Evolutionary conservation across 1,284 basidiomycete species (phyloP).

Genomic region (Ganoderma lucidum): DNA sequence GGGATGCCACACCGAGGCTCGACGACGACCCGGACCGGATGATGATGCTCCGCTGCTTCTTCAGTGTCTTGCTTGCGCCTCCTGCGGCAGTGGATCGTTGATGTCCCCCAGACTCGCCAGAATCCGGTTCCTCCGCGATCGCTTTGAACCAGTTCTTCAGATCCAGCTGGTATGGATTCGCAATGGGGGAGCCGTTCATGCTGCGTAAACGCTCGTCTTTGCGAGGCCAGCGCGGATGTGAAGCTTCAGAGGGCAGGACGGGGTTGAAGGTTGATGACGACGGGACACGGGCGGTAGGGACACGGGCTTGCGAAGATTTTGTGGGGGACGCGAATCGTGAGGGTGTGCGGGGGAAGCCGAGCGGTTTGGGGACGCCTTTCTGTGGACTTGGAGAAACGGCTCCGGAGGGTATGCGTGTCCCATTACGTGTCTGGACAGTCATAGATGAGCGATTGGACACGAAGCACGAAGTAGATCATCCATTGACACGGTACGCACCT

Average conservation of each 20-base stretch:
- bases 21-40: slow-evolving; percentile 65
- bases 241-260: slow-evolving; percentile 65
- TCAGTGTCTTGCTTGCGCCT: slow-evolving; percentile 42
- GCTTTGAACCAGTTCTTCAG: slow-evolving; percentile 43
- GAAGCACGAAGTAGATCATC: neutral
- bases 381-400: slow-evolving; percentile 61
- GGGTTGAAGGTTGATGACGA: slow-evolving; percentile 79
- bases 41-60: slow-evolving; percentile 67
- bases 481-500: slow-evolving; percentile 46
- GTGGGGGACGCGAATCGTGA: slow-evolving; percentile 57
- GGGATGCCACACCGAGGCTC: slow-evolving; percentile 3
- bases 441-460: neutral
- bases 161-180: slow-evolving; percentile 75
- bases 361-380: slow-evolving; percentile 48
- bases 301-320: slow-evolving; percentile 35
- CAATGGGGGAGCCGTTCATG: slow-evolving; percentile 78
- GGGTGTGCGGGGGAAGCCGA: slow-evolving; percentile 40
- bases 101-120: slow-evolving; percentile 25
- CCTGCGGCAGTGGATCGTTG: neutral
- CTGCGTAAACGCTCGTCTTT: slow-evolving; percentile 78
- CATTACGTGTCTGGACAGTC: slow-evolving; percentile 31
- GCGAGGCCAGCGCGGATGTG: slow-evolving; percentile 67
- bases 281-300: slow-evolving; percentile 53
- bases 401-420: slow-evolving; percentile 42
- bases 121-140: slow-evolving; percentile 33